These are phyloP conservation scores for Casuarina cunninghamiana DNA, from an alignment of 306 rosid genomes.

Conservation along the genomic window DNA sequence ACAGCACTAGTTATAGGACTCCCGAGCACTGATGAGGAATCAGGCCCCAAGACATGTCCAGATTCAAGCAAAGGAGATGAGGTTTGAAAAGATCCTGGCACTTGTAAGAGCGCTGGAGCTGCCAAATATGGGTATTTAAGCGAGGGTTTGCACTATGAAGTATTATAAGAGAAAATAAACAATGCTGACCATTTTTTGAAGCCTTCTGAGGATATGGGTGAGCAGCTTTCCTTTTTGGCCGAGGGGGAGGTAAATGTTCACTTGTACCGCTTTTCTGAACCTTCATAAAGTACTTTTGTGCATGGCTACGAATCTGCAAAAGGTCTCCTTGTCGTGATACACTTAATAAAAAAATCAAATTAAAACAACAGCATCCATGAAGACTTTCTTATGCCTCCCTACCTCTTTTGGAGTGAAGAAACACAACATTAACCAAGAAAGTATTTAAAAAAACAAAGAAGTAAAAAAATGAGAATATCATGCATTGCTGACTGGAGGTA, in stretches of 20 bases:
- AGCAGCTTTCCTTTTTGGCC: slow-evolving; percentile 94
- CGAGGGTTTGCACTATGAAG: slow-evolving; percentile 10
- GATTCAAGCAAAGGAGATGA: slow-evolving; percentile 71
- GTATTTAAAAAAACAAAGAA: background rate
- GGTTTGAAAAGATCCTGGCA: slow-evolving; percentile 65
- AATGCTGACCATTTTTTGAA: slow-evolving; percentile 64
- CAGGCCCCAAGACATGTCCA: slow-evolving; percentile 50
- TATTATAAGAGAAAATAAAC: background rate
- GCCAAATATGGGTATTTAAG: slow-evolving; percentile 39
- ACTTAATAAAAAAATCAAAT: slow-evolving; percentile 1
- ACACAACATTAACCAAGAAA: background rate
- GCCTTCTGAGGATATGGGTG: slow-evolving; percentile 99
- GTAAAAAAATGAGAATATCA: background rate
- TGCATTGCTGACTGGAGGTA: background rate
- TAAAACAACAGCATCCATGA: background rate
- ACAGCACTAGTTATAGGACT: slow-evolving; percentile 49
- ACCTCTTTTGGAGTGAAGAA: background rate
- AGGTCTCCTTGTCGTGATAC: slow-evolving; percentile 4
- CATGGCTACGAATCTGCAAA: slow-evolving; percentile 91
- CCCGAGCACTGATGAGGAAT: slow-evolving; percentile 54
- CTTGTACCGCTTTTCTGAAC: slow-evolving; percentile 90
- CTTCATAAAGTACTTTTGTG: slow-evolving; percentile 90
- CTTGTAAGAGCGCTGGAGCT: slow-evolving; percentile 54
- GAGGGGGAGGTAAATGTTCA: slow-evolving; percentile 97
- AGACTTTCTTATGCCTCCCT: background rate